Evolutionary conservation across 345 rosid genomes (phyloP), one percentile per base, ranked within the genome.

Genomic region (Brassica carinata): DNA sequence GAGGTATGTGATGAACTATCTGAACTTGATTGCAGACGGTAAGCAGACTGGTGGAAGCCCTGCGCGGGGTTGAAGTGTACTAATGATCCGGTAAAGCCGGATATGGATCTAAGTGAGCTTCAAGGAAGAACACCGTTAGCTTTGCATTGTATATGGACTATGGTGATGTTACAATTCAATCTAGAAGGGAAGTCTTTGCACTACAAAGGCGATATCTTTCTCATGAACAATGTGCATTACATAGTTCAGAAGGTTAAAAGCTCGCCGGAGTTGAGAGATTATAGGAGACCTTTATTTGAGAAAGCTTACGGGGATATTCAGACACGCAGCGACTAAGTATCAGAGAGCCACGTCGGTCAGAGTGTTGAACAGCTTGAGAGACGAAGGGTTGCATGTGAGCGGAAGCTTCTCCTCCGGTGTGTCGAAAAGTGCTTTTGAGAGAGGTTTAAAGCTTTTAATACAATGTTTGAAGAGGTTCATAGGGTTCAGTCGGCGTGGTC

Each of bases 161-260:
- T 91, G 78, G 97, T 91, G 64, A 91, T 91, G 79, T 72, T 96
- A 81, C 96, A 90, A 76, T 93, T 90, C 88, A 96, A 96, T 80
- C 85, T 96, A 71, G 96, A 93, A n/a, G 92, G 88, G 4, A 96
- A 96, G 84, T 90, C 96, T 27, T 86, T 89, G 87, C 96, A 87
- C 65, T 93, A 93, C 80, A 90, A 81, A 73, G 98, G 93, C 78
- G 0, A 91, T 77, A 81, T 96, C 72, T 96, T 96, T 71, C 73
- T 96, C 71, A 96, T 96, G 99, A 96, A 96, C 84, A 96, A 96
- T 79, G 86, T 96, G n/a, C 98, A 96, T 82, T 96, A 96, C 72
- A 93, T 91, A 5, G 94, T 89, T 77, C 94, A 96, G 64, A 96
- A 55, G 62, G 62, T 55, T 1, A 55, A 55, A 17, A 55, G 62